Base-by-base conservation (phyloP, 768 basidiomycete genomes). In the Pleurotus tuber-regium region DNA sequence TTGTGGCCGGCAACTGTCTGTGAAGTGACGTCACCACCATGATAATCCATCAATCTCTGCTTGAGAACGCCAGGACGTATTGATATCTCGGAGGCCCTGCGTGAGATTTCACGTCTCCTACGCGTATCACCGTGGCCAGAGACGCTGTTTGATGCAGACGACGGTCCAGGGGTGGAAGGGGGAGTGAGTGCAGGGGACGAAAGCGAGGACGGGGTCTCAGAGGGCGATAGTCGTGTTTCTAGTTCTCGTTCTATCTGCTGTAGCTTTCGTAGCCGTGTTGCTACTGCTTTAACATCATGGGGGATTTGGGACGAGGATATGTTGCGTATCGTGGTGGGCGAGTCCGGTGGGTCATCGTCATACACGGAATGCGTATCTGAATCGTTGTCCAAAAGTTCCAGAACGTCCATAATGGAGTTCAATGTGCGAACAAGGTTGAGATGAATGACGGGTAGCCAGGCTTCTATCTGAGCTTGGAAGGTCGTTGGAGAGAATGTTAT, bases 371-470 rank as follows among this genome's bases (percentile, higher is more conserved):
- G 42, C 9, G 52, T 21, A 12, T 24, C 40, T 12, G 16, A 12
- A 14, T 14, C 23, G 23, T 14, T 14, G 3, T 42, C 23, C 23
- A 18, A 24, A 21, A 19, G 14, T 19, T 48, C 46, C 19, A 74
- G 44, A 48, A 66, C 29, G 43, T 70, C 71, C 28, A 78, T 62
- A 46, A 79, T 64, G 54, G 69, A 70, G 57, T 72, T 73, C 43
- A 78, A 70, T 23, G 74, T 72, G 48, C 81, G 80, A 55, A 85
- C 76, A 56, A 87, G 79, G 63, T 87, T 86, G 60, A 86, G 77
- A 61, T 84, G 78, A 51, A 87, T 82, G 54, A 86, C 78, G 2
- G 83, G 78, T 33, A 82, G 74, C 85, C 85, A 87, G 35, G 78
- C 68, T 40, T 74, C 75, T 4, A 74, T 68, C 70, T 78, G 48